phyloP scores from a whole-genome alignment of 257 asterid genomes.

The Solanum gandarillasii region DNA sequence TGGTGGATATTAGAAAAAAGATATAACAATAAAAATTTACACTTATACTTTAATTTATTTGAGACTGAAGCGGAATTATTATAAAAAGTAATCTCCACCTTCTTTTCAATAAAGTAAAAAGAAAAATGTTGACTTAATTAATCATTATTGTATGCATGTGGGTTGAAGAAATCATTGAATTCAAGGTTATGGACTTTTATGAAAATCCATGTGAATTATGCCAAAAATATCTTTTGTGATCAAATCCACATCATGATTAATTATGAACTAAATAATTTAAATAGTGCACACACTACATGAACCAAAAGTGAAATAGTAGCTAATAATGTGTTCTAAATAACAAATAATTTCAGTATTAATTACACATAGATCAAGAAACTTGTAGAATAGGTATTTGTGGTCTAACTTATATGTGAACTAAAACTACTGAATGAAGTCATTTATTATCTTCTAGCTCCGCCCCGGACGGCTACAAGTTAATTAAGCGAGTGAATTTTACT shows the following conservation, averaged over 20 bases:
- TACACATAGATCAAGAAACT: not conserved
- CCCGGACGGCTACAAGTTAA: not conserved
- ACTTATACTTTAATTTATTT: not conserved
- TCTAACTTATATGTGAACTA: not conserved
- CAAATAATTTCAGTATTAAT: not conserved
- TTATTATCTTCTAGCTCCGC: not conserved
- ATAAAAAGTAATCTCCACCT: not conserved
- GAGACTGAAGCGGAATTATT: not conserved
- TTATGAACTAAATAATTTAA: not conserved
- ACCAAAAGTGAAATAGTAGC: not conserved
- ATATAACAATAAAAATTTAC: not conserved
- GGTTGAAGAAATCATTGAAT: not conserved
- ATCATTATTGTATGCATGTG: not conserved
- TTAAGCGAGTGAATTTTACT: not conserved
- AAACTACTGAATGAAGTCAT: not conserved
- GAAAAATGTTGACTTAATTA: not conserved
- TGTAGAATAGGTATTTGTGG: rapidly evolving
- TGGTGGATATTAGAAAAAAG: not conserved
- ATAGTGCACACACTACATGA: not conserved
- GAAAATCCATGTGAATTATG: not conserved
- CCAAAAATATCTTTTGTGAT: not conserved
- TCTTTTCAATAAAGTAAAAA: not conserved
- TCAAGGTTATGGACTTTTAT: not conserved
- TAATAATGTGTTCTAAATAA: not conserved
- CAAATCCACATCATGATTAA: not conserved